Evolutionary conservation across 805 yeast species (phyloP), one percentile per base, ranked within the genome.

Genomic region (Cyberlindnera xishuangbannaensis): DNA sequence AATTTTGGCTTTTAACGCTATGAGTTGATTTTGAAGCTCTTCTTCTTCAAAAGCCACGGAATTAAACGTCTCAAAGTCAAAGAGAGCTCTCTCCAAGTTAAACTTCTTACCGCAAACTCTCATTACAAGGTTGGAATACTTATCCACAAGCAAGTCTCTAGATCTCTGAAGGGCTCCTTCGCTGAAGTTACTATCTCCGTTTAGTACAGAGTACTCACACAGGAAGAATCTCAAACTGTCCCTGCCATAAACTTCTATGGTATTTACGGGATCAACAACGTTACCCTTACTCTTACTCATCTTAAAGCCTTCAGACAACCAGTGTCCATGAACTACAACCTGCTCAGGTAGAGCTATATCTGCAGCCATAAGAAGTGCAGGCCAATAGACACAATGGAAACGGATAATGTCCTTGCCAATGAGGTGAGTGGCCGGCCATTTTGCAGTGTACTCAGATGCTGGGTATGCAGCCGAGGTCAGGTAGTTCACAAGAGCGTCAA

Each of bases 321-420:
- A 92, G 56, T 92, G 98, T 6, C 94, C 80, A 62, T 92, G 98
- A 2, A 92, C 95, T 6, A 87, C 68, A 4, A 92, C 72, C 37
- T 77, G 79, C 26, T 68, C 61, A 0, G 97, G 97, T 6, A 81
- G 50, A 5, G 71, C 73, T 1, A 83, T 51, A 0, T 69, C 81
- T 0, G 94, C 92, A 1, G 96, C 96, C 70, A 88, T 61, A 37
- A 92, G 62, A 38, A 92, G 79, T 2, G 85, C 77, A 0, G 97
- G 97, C 98, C 98, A 92, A 50, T 85, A 87, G 11, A 88, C 71
- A 44, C 94, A 78, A 51, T 92, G 98, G 56, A 92, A 92, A 44
- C 86, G 67, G 28, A 75, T 67, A 31, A 92, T 92, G 53, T 92
- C 98, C 50, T 92, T 92, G 1, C 98, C 98, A 20, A 92, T 73